Conservation (phyloP, 192 early-diverging fungal genomes). For the Entomortierella lignicola region DNA sequence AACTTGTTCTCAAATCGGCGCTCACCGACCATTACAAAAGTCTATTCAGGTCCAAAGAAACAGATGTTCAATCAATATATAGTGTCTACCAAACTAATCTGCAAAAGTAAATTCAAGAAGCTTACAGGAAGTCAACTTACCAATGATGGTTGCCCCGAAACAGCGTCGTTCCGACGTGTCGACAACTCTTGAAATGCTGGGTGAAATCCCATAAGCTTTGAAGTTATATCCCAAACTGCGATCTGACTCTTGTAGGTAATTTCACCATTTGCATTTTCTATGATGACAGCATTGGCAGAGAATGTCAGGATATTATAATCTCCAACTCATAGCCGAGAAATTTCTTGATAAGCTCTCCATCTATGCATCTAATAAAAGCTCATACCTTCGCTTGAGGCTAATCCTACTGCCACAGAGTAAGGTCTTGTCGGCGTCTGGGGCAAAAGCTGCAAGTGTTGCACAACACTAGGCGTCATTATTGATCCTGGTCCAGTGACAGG, state of each 20-base stretch:
- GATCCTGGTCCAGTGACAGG: slow-evolving; percentile 44
- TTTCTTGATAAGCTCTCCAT: no score
- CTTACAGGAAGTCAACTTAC: slow-evolving; percentile 2
- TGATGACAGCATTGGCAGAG: neutral
- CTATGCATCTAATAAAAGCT: no score
- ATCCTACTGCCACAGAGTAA: slow-evolving; percentile 25
- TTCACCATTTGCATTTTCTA: slow-evolving; percentile 10
- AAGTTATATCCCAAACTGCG: slow-evolving; percentile 37
- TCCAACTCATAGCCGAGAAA: no score
- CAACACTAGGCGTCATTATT: slow-evolving; percentile 20
- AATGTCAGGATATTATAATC: neutral
- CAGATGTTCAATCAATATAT: no score
- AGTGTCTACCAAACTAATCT: no score
- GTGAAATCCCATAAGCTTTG: slow-evolving; percentile 44
- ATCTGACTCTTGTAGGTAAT: slow-evolving; percentile 32
- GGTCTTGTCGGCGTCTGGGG: slow-evolving; percentile 27
- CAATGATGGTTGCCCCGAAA: slow-evolving; percentile 45
- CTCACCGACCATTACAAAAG: slow-evolving; percentile 48
- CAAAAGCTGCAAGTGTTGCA: slow-evolving; percentile 29
- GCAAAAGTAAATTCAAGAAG: no score
- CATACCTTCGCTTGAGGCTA: slow-evolving; percentile 36
- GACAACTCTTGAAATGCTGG: slow-evolving; percentile 48
- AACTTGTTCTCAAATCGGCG: slow-evolving; percentile 40
- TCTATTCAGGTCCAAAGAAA: neutral
- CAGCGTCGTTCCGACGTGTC: slow-evolving; percentile 42